These are phyloP conservation scores for Venturia asperata DNA, from an alignment of 2,329 filamentous ascomycete genomes.

Conservation along the genomic window DNA sequence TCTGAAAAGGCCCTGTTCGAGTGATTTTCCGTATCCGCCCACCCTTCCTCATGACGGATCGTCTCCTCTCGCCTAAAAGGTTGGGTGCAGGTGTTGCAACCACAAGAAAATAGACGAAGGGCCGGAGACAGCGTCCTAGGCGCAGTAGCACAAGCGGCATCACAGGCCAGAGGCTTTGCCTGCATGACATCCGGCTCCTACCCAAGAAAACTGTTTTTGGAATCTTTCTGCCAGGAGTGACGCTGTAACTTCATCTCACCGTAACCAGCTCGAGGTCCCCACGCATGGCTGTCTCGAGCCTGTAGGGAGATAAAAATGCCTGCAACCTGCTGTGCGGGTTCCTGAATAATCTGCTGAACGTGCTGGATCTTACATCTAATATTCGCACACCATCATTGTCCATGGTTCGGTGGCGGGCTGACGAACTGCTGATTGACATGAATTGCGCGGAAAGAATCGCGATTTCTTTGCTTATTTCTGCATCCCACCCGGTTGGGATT, in stretches of 20 bases:
- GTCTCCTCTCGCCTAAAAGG: neutral
- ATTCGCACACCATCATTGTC: no score
- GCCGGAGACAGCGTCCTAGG: neutral
- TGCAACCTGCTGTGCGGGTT: neutral
- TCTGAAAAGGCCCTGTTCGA: neutral
- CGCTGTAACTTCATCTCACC: constrained; percentile 1
- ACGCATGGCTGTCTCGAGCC: neutral
- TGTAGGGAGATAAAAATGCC: neutral
- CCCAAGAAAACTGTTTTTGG: constrained; percentile 12
- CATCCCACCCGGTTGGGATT: neutral
- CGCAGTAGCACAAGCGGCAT: constrained; percentile 6
- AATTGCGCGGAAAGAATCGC: neutral
- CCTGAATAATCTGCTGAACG: neutral
- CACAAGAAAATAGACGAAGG: neutral
- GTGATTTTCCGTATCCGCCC: neutral
- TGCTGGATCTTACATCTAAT: neutral
- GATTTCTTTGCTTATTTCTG: neutral
- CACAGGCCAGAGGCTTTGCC: constrained; percentile 6
- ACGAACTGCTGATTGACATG: neutral
- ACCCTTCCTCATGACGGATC: neutral
- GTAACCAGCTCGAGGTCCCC: constrained; percentile 4
- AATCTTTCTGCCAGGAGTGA: neutral
- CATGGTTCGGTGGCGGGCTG: neutral
- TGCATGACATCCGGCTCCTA: neutral
- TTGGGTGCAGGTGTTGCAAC: neutral